These are phyloP conservation scores for Colletotrichum paranaense DNA, from an alignment of 2,329 filamentous ascomycete genomes.

Conservation along the genomic window DNA sequence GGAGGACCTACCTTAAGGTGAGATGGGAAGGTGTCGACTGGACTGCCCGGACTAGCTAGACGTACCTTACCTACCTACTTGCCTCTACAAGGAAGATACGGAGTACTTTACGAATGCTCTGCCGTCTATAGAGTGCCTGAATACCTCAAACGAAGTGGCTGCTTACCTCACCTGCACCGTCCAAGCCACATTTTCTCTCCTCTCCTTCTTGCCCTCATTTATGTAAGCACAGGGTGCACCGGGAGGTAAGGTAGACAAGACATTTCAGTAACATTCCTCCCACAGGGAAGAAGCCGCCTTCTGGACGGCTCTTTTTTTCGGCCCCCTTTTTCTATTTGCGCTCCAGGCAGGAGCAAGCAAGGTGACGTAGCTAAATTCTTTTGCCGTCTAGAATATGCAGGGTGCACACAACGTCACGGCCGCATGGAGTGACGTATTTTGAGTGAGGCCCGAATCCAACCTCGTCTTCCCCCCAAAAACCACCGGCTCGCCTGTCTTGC, in stretches of 20 bases:
- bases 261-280: not conserved
- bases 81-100: not conserved
- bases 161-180: not conserved
- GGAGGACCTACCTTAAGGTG: no score
- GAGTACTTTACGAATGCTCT: not conserved
- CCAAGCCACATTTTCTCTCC: not conserved
- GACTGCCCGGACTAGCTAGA: not conserved
- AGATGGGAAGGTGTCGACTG: not conserved
- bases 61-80: not conserved
- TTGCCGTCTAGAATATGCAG: not conserved
- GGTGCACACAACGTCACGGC: not conserved
- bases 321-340: not conserved
- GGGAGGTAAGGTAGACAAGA: not conserved
- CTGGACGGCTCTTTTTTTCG: not conserved
- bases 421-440: not conserved
- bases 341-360: not conserved
- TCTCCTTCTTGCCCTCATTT: not conserved
- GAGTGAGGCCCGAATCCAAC: not conserved
- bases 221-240: not conserved
- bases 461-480: not conserved
- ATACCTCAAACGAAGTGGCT: not conserved
- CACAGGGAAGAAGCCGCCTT: not conserved
- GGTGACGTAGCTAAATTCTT: not conserved
- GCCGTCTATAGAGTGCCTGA: not conserved
- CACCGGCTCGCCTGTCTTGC: not conserved